These are phyloP conservation scores for Astrothelium macrocarpum DNA, from an alignment of 495 filamentous ascomycete genomes.

Conservation along the genomic window DNA sequence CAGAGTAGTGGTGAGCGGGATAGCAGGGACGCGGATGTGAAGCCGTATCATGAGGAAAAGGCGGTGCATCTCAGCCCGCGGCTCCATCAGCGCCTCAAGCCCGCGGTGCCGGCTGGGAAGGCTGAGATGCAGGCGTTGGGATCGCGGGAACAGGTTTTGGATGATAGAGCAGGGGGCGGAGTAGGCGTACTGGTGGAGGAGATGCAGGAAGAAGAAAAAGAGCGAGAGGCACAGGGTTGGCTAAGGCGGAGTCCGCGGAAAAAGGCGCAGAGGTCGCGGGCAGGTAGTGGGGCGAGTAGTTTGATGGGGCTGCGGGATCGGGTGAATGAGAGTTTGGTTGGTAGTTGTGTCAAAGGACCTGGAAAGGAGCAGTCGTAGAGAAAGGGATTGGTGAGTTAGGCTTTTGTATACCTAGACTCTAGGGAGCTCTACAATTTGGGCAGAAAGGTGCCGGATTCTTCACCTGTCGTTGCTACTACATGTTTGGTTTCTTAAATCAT, in stretches of 20 bases:
- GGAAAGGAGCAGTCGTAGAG: not conserved
- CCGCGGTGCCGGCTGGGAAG: conserved; percentile 17
- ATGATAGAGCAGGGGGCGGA: conserved; percentile 19
- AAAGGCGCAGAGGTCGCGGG: conserved; percentile 21
- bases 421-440: not conserved
- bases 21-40: not conserved
- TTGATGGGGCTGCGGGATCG: conserved; percentile 34
- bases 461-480: not conserved
- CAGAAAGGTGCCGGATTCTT: not conserved
- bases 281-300: conserved; percentile 20
- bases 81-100: not conserved
- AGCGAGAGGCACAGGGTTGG: conserved; percentile 6
- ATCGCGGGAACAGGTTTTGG: conserved; percentile 22
- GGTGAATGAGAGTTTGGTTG: conserved; percentile 33
- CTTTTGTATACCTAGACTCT: not conserved
- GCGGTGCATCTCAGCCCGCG: not conserved
- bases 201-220: conserved; percentile 24
- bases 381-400: not conserved
- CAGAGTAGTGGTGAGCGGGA: not conserved
- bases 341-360: conserved; percentile 10
- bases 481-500: not conserved
- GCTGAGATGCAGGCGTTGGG: conserved; percentile 21
- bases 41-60: not conserved
- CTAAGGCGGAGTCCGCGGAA: conserved; percentile 26
- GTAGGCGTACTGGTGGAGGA: conserved; percentile 23